A percentile compares a stretch with the other conserved stretches of the same genome.
Evolutionary conservation across 2,329 filamentous ascomycete species (phyloP).

Genomic region (Fusarium setosum): DNA sequence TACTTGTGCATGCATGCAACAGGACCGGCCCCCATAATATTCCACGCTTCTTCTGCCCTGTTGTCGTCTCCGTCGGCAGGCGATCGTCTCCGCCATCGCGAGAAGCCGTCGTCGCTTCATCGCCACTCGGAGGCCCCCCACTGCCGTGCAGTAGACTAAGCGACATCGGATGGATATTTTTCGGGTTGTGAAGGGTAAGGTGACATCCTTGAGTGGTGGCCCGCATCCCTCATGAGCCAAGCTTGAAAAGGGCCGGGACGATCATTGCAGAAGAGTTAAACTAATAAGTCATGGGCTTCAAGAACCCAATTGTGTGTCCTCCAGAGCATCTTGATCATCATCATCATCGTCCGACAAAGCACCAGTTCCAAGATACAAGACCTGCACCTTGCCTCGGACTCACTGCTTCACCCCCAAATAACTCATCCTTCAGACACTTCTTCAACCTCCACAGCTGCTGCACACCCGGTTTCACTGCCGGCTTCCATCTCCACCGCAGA

Average conservation of each 20-base stretch:
- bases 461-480: constrained; percentile 18
- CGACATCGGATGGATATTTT: constrained; percentile 1
- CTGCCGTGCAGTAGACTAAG: too few relatives aligned
- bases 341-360: constrained; percentile 18
- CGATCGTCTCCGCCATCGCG: background rate
- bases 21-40: background rate
- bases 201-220: background rate
- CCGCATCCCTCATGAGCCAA: background rate
- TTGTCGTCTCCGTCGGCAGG: too few relatives aligned
- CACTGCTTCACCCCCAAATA: background rate
- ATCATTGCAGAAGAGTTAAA: constrained; percentile 5
- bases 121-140: background rate
- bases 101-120: background rate
- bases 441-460: background rate
- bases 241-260: constrained; percentile 1
- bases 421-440: background rate
- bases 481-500: constrained; percentile 12
- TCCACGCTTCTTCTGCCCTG: too few relatives aligned
- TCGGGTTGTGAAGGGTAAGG: constrained; percentile 3
- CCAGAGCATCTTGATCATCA: constrained; percentile 12
- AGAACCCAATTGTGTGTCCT: too few relatives aligned
- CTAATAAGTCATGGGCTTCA: constrained; percentile 11
- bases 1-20: too few relatives aligned
- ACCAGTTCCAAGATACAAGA: background rate
- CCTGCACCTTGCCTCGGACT: background rate